Evolutionary conservation across 257 asterid species (phyloP), one percentile per base, ranked within the genome.

Genomic region (Solanum ahanhuiri): DNA sequence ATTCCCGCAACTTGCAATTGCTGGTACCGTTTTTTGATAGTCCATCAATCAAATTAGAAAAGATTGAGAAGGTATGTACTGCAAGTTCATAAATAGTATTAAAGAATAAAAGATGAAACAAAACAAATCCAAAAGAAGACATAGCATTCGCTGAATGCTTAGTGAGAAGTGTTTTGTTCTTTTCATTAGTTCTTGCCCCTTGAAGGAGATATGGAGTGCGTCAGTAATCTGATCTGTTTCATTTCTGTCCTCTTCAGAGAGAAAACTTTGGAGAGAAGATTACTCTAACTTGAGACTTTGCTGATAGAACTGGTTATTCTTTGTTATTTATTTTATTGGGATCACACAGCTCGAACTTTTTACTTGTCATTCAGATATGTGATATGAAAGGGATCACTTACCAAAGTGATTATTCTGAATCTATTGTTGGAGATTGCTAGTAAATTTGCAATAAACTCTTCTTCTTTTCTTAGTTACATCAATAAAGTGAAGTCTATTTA

Each of bases 1-100:
- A 95, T 87, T 92, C 93, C 7, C 96, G 94, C 89, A 95, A 95
- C 91, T 89, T 95, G 96, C 91, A 92, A 86, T 89, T 95, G 93
- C 95, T 93, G 83, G 92, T 92, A 82, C 98, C 98, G 20, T 95
- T 95, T 93, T 91, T 95, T 43, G 94, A 89, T 33, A 85, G 86
- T 58, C 98, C 97, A 85, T 94, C 97, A 81, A 93, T 95, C 91
- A 88, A 86, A 87, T 90, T 95, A 88, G 90, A 88, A 84, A 81
- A 82, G 88, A 90, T 95, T 81, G 92, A 92, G 81, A 93, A 93
- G 97, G 98, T 93, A 91, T 35, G 58, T 73, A 81, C 85, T 72
- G 77, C 85, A 48, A 41, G 39, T 67, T 67, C 82, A 67, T 41
- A 84, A 39, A 87, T 84, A 43, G n/a, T 83, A 22, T 70, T 87